These are phyloP conservation scores for Pythium pyrilobum DNA, from an alignment of 352 stramenopile species.

Conservation along the genomic window DNA sequence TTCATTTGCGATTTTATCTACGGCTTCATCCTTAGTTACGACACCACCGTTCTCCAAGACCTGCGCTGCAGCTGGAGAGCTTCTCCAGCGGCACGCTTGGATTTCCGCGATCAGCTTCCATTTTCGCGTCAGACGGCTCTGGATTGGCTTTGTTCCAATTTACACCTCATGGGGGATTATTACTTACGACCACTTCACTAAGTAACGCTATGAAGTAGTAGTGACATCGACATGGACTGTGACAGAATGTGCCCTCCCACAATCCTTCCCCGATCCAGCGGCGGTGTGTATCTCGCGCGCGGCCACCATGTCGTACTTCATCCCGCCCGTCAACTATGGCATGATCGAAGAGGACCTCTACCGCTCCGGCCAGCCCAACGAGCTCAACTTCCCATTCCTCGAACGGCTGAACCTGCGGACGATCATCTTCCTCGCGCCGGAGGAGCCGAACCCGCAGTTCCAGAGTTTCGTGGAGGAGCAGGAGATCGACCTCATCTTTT, in stretches of 20 bases:
- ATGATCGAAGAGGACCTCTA: slow-evolving; percentile 92
- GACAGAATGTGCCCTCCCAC: neutral
- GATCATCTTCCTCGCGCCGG: slow-evolving; percentile 89
- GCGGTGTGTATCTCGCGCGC: no score
- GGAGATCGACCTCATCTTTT: slow-evolving; percentile 83
- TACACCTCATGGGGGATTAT: neutral
- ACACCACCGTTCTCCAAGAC: no score
- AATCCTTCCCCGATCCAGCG: neutral
- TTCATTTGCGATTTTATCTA: no score
- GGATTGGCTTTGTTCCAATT: neutral
- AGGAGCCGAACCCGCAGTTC: slow-evolving; percentile 88
- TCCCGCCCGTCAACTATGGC: slow-evolving; percentile 91
- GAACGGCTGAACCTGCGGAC: slow-evolving; percentile 87
- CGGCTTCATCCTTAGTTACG: no score
- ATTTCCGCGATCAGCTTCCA: no score
- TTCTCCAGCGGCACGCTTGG: no score
- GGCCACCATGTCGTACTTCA: slow-evolving; percentile 83
- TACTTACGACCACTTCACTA: neutral
- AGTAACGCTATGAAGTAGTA: slow-evolving; percentile 21
- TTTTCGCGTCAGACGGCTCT: neutral
- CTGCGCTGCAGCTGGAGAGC: no score
- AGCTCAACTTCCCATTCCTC: slow-evolving; percentile 92
- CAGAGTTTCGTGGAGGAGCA: slow-evolving; percentile 89
- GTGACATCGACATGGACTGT: neutral
- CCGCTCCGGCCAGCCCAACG: slow-evolving; percentile 85